Evolutionary conservation across 345 rosid species (phyloP).

Genomic region (Euclidium syriacum): DNA sequence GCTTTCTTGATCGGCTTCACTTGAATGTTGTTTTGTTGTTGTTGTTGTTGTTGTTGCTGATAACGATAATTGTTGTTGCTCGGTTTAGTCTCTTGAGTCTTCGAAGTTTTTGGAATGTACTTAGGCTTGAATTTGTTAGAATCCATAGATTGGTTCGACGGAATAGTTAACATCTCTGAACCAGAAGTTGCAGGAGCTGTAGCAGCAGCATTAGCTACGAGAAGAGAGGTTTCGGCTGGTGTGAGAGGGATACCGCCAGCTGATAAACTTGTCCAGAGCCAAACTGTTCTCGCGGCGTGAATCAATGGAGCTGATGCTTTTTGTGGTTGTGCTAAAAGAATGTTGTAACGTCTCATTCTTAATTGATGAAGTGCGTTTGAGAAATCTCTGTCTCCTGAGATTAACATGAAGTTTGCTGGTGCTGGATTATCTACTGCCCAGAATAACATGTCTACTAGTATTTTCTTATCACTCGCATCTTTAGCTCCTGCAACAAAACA

Average conservation of each 20-base stretch:
- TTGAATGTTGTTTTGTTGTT: slow-evolving; percentile 31
- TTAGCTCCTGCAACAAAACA: slow-evolving; percentile 57
- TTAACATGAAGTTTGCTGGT: slow-evolving; percentile 76
- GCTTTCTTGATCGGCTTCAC: slow-evolving; percentile 63
- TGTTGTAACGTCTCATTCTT: slow-evolving; percentile 87
- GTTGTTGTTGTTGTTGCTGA: too few species aligned
- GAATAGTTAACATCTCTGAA: slow-evolving; percentile 21
- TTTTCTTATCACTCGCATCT: slow-evolving; percentile 98
- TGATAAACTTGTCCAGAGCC: slow-evolving; percentile 79
- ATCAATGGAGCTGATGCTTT: slow-evolving; percentile 66
- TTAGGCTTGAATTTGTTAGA: slow-evolving; percentile 38
- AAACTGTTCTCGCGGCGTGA: slow-evolving; percentile 78
- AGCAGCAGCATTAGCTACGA: slow-evolving; percentile 23
- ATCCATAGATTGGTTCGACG: slow-evolving; percentile 33
- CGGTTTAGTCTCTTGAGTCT: slow-evolving; percentile 42
- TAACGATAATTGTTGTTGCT: slow-evolving; percentile 23
- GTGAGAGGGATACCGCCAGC: slow-evolving; percentile 68
- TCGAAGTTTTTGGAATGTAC: slow-evolving; percentile 26
- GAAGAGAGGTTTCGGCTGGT: slow-evolving; percentile 38
- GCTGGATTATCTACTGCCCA: slow-evolving; percentile 97
- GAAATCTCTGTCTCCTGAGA: slow-evolving; percentile 90
- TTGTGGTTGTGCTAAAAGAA: slow-evolving; percentile 79
- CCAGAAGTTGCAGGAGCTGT: neutral
- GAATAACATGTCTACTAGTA: slow-evolving; percentile 86
- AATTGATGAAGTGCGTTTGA: slow-evolving; percentile 89